These are phyloP conservation scores for Hexamita inflata DNA, from an alignment of 208 protist species.

Conservation along the genomic window DNA sequence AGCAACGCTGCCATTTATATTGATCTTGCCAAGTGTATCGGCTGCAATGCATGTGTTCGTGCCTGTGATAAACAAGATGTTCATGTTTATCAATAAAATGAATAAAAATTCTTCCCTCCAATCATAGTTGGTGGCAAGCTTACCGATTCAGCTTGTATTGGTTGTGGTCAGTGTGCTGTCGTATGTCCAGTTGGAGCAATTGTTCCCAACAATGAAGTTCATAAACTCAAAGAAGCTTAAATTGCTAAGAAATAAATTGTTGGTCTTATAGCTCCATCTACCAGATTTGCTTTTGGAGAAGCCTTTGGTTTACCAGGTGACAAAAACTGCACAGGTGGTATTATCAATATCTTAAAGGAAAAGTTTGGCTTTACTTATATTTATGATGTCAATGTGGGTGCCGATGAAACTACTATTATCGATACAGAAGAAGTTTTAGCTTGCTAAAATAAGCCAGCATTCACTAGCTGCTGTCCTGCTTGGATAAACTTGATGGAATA, in stretches of 20 bases:
- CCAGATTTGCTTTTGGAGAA: constrained; percentile 32
- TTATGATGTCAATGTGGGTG: constrained; percentile 38
- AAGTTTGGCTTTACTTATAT: constrained; percentile 39
- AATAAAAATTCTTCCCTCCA: constrained; percentile 1
- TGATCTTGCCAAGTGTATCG: neutral
- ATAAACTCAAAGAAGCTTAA: neutral
- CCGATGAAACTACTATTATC: constrained; percentile 38
- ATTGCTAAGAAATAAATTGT: constrained; percentile 1
- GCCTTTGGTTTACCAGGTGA: neutral
- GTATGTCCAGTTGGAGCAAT: constrained; percentile 47
- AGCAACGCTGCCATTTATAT: neutral
- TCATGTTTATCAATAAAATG: neutral
- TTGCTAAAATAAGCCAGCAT: constrained; percentile 18
- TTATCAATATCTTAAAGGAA: constrained; percentile 7
- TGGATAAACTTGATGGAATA: constrained; percentile 48
- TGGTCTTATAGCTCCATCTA: constrained; percentile 32
- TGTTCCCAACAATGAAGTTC: constrained; percentile 32
- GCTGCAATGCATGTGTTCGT: constrained; percentile 4
- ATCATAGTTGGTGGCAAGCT: neutral
- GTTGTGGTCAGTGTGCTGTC: constrained; percentile 50
- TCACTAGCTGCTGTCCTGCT: constrained; percentile 43
- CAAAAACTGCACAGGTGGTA: neutral
- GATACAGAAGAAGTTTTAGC: constrained; percentile 17
- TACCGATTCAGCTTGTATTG: constrained; percentile 43
- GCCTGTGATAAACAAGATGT: constrained; percentile 10